Conservation (phyloP, 2,329 filamentous ascomycete species). For the Hypoxylon rubiginosum region DNA sequence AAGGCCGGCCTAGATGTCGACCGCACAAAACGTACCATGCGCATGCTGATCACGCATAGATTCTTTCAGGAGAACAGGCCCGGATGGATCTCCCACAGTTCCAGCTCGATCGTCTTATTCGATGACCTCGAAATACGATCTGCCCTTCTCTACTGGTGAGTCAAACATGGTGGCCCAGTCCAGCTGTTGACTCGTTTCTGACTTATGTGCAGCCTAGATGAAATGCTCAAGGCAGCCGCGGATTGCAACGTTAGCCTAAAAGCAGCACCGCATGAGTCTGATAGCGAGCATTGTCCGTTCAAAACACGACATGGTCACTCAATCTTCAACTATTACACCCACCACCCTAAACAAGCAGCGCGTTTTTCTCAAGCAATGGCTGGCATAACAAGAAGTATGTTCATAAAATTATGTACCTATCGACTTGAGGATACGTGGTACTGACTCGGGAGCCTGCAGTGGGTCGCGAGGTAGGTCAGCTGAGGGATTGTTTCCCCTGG, state of each 20-base stretch:
- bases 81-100: slow-evolving; percentile 40
- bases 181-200: background rate
- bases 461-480: slow-evolving; percentile 18
- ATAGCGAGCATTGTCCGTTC: slow-evolving; percentile 42
- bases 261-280: slow-evolving; percentile 36
- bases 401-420: background rate
- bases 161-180: background rate
- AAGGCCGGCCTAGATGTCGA: slow-evolving; percentile 44
- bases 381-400: slow-evolving; percentile 25
- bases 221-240: slow-evolving; percentile 48
- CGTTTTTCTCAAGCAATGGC: slow-evolving; percentile 40
- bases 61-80: slow-evolving; percentile 43
- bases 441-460: slow-evolving; percentile 11
- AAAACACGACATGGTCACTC: slow-evolving; percentile 30
- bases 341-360: slow-evolving; percentile 13
- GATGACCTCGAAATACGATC: slow-evolving; percentile 38
- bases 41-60: slow-evolving; percentile 43
- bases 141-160: background rate
- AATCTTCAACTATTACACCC: slow-evolving; percentile 33
- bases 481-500: slow-evolving; percentile 34
- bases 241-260: slow-evolving; percentile 35
- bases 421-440: background rate
- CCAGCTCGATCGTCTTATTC: slow-evolving; percentile 12
- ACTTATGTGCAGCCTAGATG: slow-evolving; percentile 38
- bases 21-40: slow-evolving; percentile 40